A percentile compares a stretch with the other conserved stretches of the same genome.
These are phyloP conservation scores for Rhododendron simsii DNA, from an alignment of 148 eudicot genomes.

Conservation along the genomic window DNA sequence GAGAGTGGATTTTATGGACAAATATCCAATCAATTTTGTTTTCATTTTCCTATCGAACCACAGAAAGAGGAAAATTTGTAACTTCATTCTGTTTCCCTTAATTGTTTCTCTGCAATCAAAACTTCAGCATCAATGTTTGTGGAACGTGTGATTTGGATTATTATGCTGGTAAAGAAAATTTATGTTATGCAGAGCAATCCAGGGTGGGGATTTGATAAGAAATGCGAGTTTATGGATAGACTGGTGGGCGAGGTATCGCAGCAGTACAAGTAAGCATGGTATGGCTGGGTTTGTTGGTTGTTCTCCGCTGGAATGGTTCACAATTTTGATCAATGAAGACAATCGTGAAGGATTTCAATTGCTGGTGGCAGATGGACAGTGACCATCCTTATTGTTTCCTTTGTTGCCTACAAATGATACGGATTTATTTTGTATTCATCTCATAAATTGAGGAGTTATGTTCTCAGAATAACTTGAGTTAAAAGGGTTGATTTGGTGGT, in stretches of 20 bases:
- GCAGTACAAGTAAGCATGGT: constrained; percentile 50
- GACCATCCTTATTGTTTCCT: not conserved
- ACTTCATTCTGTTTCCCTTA: not conserved
- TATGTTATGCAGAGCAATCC: constrained; percentile 83
- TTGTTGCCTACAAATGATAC: not conserved
- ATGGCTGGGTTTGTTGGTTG: not conserved
- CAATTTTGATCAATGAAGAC: not conserved
- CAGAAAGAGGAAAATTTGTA: not conserved
- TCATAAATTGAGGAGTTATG: not conserved
- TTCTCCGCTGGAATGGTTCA: not conserved
- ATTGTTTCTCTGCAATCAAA: not conserved
- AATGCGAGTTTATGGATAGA: constrained; percentile 88
- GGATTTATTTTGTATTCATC: not conserved
- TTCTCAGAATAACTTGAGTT: not conserved
- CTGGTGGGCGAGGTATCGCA: constrained; percentile 57
- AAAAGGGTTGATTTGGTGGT: not conserved
- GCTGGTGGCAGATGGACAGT: not conserved
- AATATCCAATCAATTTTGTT: not conserved
- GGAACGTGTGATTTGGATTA: not conserved
- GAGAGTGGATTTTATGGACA: not conserved
- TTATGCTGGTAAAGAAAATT: not conserved
- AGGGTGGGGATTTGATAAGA: constrained; percentile 91
- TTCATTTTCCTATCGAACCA: not conserved
- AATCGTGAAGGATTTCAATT: not conserved
- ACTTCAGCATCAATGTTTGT: not conserved